These are phyloP conservation scores for Raffaelea arxii DNA, from an alignment of 2,329 filamentous ascomycete genomes.

Conservation along the genomic window DNA sequence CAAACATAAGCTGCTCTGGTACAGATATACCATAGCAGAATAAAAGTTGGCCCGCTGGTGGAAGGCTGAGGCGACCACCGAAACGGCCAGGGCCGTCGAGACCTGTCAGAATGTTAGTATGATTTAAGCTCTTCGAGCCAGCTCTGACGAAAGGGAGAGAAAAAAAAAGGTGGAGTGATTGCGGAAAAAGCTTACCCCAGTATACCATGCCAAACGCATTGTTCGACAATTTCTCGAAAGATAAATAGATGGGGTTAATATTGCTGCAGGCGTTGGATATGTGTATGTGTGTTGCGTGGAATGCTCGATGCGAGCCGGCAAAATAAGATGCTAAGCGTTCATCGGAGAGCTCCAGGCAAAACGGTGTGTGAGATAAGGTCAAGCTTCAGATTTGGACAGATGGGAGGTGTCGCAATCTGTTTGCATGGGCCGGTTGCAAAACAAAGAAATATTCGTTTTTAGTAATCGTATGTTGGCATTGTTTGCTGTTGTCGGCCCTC, in stretches of 20 bases:
- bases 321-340: too few species aligned
- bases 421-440: too few species aligned
- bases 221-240: background rate
- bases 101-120: constrained; percentile 35
- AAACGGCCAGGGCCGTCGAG: constrained; percentile 74
- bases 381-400: too few species aligned
- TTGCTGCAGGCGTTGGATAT: background rate
- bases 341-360: too few species aligned
- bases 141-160: background rate
- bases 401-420: too few species aligned
- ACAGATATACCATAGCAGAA: constrained; percentile 91
- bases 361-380: background rate
- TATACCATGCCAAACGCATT: constrained; percentile 52
- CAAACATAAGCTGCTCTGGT: constrained; percentile 90
- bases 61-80: constrained; percentile 82
- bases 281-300: background rate
- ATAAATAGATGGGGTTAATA: background rate
- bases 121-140: background rate
- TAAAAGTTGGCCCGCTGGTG: constrained; percentile 97
- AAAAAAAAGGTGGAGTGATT: background rate
- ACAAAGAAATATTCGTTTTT: too few species aligned
- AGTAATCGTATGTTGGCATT: too few species aligned
- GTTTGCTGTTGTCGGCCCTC: too few species aligned
- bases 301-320: background rate
- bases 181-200: constrained; percentile 37